Evolutionary conservation across 345 rosid species (phyloP).

Genomic region (Jatropha curcas): DNA sequence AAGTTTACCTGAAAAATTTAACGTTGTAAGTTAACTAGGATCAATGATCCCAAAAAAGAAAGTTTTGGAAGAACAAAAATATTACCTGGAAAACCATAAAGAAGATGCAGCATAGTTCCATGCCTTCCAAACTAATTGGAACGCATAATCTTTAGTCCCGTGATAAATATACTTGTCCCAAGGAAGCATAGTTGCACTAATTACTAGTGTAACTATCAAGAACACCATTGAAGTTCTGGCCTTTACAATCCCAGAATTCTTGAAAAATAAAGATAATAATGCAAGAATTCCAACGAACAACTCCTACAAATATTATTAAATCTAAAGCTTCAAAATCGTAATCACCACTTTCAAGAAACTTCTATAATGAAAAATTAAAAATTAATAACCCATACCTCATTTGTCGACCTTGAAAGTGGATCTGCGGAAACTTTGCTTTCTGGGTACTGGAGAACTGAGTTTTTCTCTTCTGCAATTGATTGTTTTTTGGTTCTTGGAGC

Average conservation of each 20-base stretch:
- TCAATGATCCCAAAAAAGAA: not conserved
- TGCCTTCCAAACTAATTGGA: conserved; percentile 14
- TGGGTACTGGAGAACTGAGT: conserved; percentile 9
- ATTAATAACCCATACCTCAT: not conserved
- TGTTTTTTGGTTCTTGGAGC: conserved; percentile 8
- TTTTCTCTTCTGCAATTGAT: not conserved
- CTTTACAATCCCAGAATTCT: conserved; percentile 4
- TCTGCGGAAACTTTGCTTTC: conserved; percentile 9
- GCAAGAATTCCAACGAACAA: conserved; percentile 13
- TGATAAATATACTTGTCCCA: not conserved
- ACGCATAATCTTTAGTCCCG: not conserved
- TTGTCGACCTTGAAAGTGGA: not conserved
- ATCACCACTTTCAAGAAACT: not conserved
- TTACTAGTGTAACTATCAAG: conserved; percentile 1
- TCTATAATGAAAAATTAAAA: not conserved
- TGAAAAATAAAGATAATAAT: conserved; percentile 5
- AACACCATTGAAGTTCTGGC: not conserved
- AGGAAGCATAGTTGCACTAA: conserved; percentile 1
- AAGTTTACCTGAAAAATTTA: not conserved
- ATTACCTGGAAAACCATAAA: conserved; percentile 14
- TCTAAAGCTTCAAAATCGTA: not conserved
- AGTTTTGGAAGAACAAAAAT: not conserved
- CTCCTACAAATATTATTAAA: conserved; percentile 2
- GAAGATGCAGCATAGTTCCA: conserved; percentile 19
- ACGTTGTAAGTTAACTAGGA: not conserved